Percentiles rank a stretch among this genome's conserved stretches.
These are phyloP conservation scores for Claviceps arundinis DNA, from an alignment of 2,329 filamentous ascomycete genomes.

Conservation along the genomic window DNA sequence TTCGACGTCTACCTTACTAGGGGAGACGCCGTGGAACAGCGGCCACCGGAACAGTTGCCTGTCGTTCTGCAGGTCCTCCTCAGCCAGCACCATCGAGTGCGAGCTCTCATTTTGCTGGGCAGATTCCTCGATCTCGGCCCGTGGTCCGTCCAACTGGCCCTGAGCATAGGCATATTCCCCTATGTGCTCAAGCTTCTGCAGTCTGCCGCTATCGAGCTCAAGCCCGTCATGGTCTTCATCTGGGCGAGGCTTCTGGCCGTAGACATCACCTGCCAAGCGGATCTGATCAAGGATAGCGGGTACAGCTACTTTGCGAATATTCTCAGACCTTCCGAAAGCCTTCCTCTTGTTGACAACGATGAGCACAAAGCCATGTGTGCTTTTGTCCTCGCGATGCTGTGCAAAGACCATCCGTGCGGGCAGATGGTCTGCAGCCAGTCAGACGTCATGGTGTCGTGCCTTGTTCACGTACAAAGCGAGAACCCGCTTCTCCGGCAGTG, in stretches of 20 bases:
- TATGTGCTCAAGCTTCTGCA: constrained; percentile 97
- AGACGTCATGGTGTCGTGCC: constrained; percentile 79
- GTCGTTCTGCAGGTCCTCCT: constrained; percentile 92
- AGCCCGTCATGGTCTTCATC: constrained; percentile 98
- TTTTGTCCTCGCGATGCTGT: constrained; percentile 94
- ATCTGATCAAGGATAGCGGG: constrained; percentile 90
- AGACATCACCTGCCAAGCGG: constrained; percentile 83
- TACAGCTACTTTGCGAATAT: constrained; percentile 96
- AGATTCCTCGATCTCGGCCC: constrained; percentile 91
- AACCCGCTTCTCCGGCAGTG: constrained; percentile 83
- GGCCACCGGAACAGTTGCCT: constrained; percentile 84
- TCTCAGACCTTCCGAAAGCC: constrained; percentile 67
- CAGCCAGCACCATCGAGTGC: constrained; percentile 85
- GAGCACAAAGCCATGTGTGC: constrained; percentile 99
- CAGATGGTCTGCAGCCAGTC: constrained; percentile 84
- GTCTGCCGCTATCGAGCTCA: constrained; percentile 85
- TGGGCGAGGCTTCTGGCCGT: constrained; percentile 95
- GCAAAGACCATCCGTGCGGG: constrained; percentile 84
- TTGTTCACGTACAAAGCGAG: constrained; percentile 70
- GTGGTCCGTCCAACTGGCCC: constrained; percentile 94
- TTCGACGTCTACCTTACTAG: constrained; percentile 90
- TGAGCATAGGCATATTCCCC: constrained; percentile 96
- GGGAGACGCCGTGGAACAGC: constrained; percentile 67
- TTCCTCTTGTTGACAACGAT: constrained; percentile 76
- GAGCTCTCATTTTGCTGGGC: constrained; percentile 81